Conservation (phyloP, 352 stramenopile genomes). For the Pseudoperonospora humuli region DNA sequence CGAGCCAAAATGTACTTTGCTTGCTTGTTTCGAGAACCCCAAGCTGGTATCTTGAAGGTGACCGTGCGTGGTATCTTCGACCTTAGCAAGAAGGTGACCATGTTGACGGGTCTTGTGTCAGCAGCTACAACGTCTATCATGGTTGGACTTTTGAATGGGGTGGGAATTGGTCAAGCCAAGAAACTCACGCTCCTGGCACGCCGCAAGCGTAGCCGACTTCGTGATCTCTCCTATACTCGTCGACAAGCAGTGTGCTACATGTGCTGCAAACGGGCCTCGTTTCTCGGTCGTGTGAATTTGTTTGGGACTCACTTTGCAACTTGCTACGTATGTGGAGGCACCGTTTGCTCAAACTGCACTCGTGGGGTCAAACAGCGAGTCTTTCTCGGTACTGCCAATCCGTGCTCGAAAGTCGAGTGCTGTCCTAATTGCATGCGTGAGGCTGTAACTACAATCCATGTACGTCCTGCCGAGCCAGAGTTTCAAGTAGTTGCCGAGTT, state of each 20-base stretch:
- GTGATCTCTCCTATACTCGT: background rate
- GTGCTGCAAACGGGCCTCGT: slow-evolving; percentile 20
- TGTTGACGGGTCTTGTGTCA: slow-evolving; percentile 13
- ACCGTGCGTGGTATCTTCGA: slow-evolving; percentile 39
- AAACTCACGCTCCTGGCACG: slow-evolving; percentile 38
- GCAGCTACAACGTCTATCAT: slow-evolving; percentile 27
- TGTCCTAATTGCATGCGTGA: slow-evolving; percentile 34
- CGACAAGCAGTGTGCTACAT: slow-evolving; percentile 11
- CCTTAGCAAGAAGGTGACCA: slow-evolving; percentile 23
- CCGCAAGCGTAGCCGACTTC: background rate
- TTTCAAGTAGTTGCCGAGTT: slow-evolving; percentile 21
- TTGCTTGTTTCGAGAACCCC: slow-evolving; percentile 31
- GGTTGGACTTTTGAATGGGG: slow-evolving; percentile 32
- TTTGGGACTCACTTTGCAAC: slow-evolving; percentile 16
- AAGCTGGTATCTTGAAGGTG: slow-evolving; percentile 25
- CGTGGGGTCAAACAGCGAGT: slow-evolving; percentile 31
- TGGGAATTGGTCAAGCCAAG: slow-evolving; percentile 37
- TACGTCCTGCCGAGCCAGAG: slow-evolving; percentile 15
- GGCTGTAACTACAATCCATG: slow-evolving; percentile 19
- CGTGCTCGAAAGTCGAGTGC: slow-evolving; percentile 18
- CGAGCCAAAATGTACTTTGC: slow-evolving; percentile 28
- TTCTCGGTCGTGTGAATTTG: slow-evolving; percentile 12
- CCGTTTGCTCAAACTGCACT: slow-evolving; percentile 37
- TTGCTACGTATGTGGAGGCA: slow-evolving; percentile 35
- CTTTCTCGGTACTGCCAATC: slow-evolving; percentile 22